A percentile compares a stretch with the other conserved stretches of the same genome.
phyloP scores from a whole-genome alignment of 2,329 filamentous ascomycete genomes.

The Macrophomina tecta region DNA sequence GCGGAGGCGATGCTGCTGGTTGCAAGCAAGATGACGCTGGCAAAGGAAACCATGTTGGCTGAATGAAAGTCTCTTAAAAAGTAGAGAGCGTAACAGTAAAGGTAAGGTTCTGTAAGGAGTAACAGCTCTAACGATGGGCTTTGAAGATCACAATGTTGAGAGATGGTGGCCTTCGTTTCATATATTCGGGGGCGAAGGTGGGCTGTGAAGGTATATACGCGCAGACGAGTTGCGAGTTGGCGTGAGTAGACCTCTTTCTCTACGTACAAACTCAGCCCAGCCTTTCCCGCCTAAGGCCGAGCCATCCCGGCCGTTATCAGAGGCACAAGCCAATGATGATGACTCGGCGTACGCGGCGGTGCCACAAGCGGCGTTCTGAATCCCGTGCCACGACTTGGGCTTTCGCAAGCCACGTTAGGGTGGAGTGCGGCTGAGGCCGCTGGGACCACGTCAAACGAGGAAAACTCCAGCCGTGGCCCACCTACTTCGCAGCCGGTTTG shows the following conservation, averaged over 20 bases:
- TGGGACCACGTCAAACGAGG: neutral
- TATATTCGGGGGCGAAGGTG: constrained; percentile 6
- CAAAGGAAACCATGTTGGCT: constrained; percentile 19
- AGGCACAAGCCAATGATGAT: neutral
- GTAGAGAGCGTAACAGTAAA: constrained; percentile 6
- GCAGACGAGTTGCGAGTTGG: neutral
- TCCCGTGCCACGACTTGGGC: neutral
- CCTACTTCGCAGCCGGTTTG: neutral
- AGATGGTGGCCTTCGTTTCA: constrained; percentile 22
- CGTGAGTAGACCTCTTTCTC: constrained; percentile 4
- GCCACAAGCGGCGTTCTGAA: neutral
- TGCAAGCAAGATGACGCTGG: constrained; percentile 10
- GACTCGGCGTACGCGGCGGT: constrained; percentile 6
- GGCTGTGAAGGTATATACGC: neutral
- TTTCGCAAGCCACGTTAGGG: neutral
- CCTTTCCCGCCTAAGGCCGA: neutral
- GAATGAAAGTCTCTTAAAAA: constrained; percentile 5
- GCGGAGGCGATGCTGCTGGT: constrained; percentile 13
- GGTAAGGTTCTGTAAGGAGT: constrained; percentile 15
- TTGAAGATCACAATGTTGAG: constrained; percentile 18
- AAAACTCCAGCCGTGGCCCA: neutral
- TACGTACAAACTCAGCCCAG: neutral
- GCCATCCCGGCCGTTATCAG: neutral
- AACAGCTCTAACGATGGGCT: constrained; percentile 10
- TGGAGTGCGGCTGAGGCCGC: constrained; percentile 8